Base-by-base conservation (phyloP, 345 rosid genomes). In the Murraya paniculata region DNA sequence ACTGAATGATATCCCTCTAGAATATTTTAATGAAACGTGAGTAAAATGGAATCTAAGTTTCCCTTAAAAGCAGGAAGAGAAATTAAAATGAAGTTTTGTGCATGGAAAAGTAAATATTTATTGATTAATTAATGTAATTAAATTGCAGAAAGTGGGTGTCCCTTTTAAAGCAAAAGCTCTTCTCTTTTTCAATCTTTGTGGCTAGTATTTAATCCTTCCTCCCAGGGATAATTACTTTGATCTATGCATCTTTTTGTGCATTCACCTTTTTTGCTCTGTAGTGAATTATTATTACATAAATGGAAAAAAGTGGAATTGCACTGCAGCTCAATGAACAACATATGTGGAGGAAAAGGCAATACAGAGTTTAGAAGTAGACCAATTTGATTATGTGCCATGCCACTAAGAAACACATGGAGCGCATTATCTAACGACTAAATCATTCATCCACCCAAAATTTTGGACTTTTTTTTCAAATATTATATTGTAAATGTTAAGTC, bases 141-240 rank as follows among this genome's bases (percentile, higher is more conserved):
- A 79, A 84, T 80, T 83, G 91, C 91, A 87, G 91, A 91, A 91
- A 91, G 95, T 87, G 90, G 89, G 91, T 86, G 89, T 84, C 84
- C 89, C 95, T 88, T 91, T 91, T 88, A 86, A 91, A 87, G 83
- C 84, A 86, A 80, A 71, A 81, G 86, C 73, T 64, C 55, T 67
- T 74, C 75, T 9, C 86, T 86, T 87, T 84, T 81, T 71, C 80
- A 64, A 70, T 72, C 39, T 27, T 64, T 58, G 83, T 83, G 81
- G 81, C 72, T 74, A 6, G 21, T 65, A 65, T 74, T 60, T 38
- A 71, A 30, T 33, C 77, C 57, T 68, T 57, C 58, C 45, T 18
- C n/a, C 21, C 30, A 11, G 28, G 53, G n/a, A 65, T 18, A 70
- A 66, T 39, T 60, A 60, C 75, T 76, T 78, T 76, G 56, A 80